These are phyloP conservation scores for Sporisorium graminicola DNA, from an alignment of 1,284 basidiomycete genomes.

Conservation along the genomic window DNA sequence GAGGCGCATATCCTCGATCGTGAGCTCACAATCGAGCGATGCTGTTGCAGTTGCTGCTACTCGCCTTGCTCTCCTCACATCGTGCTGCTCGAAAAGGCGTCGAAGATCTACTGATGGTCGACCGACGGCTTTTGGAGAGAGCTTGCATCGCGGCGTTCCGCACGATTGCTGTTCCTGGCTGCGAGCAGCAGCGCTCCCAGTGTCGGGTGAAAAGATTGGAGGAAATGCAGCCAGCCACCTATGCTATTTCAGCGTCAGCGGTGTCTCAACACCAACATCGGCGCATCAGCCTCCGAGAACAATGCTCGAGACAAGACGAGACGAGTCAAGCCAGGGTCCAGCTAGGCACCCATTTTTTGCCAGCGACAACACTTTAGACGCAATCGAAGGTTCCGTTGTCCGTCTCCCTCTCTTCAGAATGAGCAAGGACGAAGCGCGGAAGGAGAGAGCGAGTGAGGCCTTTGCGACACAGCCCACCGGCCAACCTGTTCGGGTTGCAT, in stretches of 20 bases:
- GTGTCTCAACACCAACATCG: not conserved
- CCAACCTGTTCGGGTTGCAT: conserved; percentile 7
- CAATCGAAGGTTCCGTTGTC: not conserved
- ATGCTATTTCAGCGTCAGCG: not conserved
- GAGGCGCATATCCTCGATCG: conserved; percentile 15
- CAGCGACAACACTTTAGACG: not conserved
- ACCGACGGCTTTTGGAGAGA: not conserved
- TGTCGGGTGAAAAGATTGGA: not conserved
- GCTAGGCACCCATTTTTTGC: not conserved
- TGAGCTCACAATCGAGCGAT: conserved; percentile 17
- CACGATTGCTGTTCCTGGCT: not conserved
- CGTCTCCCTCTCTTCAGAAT: not conserved
- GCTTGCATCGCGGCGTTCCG: not conserved
- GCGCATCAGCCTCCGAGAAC: not conserved
- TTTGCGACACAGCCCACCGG: conserved; percentile 11
- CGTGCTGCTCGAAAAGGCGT: not conserved
- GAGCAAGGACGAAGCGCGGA: no score
- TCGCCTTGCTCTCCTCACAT: not conserved
- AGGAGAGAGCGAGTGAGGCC: not conserved
- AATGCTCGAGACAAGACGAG: not conserved
- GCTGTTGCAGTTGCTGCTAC: not conserved
- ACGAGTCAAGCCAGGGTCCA: not conserved
- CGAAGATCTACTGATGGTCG: not conserved
- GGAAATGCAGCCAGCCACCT: conserved; percentile 5
- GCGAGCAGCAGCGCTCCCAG: not conserved